phyloP scores from a whole-genome alignment of 148 eudicot genomes.

The Amaranthus palmeri region DNA sequence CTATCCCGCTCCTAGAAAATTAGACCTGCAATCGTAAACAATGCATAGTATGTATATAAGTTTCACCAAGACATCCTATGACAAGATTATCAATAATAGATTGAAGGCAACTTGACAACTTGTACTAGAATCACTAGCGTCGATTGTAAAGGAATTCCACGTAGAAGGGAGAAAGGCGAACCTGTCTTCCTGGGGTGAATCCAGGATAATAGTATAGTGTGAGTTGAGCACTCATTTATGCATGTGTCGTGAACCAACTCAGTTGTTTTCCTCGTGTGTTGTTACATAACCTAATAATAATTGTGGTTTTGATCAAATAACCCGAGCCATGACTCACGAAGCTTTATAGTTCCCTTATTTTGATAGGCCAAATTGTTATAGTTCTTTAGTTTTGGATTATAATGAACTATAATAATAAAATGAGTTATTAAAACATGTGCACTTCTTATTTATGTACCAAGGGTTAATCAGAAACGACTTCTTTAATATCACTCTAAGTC shows the following conservation, averaged over 20 bases:
- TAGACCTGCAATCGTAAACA: conserved; percentile 17
- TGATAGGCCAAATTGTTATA: not conserved
- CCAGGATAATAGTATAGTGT: not conserved
- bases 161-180: not conserved
- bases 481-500: accelerated
- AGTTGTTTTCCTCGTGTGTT: too few relatives aligned
- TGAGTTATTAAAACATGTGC: too few relatives aligned
- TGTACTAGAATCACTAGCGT: not conserved
- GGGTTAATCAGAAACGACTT: too few relatives aligned
- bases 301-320: too few relatives aligned
- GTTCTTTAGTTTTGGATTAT: too few relatives aligned
- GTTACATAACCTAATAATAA: too few relatives aligned
- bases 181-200: not conserved
- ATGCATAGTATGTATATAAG: too few relatives aligned
- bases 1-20: not conserved
- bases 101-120: not conserved
- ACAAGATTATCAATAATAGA: not conserved
- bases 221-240: too few relatives aligned
- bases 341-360: not conserved
- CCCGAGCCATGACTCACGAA: too few relatives aligned
- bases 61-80: not conserved
- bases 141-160: not conserved
- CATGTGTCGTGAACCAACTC: too few relatives aligned
- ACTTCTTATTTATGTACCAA: too few relatives aligned
- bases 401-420: too few relatives aligned